Evolutionary conservation across 306 rosid species (phyloP), one percentile per base, ranked within the genome.

Genomic region (Cicer cuneatum): DNA sequence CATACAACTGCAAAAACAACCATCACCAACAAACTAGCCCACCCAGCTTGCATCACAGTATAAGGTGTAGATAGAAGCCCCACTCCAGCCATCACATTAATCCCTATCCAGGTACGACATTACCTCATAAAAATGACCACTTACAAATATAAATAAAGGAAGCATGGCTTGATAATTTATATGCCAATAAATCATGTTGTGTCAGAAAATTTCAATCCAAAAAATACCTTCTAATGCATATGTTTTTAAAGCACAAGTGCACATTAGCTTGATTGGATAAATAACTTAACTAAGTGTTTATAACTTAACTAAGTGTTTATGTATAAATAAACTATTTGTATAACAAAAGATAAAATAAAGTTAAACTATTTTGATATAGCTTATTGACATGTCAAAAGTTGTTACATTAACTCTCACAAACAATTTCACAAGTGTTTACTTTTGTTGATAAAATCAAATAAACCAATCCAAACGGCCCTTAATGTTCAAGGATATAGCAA

Each of bases 41-140:
- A 90, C 16, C 98, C 98, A 53, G 88, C 96, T 87, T 93, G 86
- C 68, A 75, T 83, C 81, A 89, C 66, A 0, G 95, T 87, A 58
- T 39, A 85, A 69, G 96, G 96, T 18, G 93, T 73, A 10, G 95
- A 93, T 35, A 93, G 91, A 71, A 90, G 91, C 24, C 96, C 95
- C 29, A 93, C 89, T 53, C 96, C 96, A 57, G 89, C 95, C 93
- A 93, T 73, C 64, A 93, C 91, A 81, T 93, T 90, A 46, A 93
- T 45, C 81, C 88, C 96, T 92, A 89, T 48, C 67, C 57, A 85
- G 53, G 54, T 47, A 58, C 33, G 69, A 47, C 38, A 56, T 54
- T 16, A 62, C 10, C 67, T n/a, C 39, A 69, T 62, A 35, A 72
- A 72, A 69, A 51, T 77, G 35, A 14, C n/a, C 18, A 43, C 45